Evolutionary conservation across 768 basidiomycete genomes (phyloP).

Genomic region (Saitozyma podzolica): DNA sequence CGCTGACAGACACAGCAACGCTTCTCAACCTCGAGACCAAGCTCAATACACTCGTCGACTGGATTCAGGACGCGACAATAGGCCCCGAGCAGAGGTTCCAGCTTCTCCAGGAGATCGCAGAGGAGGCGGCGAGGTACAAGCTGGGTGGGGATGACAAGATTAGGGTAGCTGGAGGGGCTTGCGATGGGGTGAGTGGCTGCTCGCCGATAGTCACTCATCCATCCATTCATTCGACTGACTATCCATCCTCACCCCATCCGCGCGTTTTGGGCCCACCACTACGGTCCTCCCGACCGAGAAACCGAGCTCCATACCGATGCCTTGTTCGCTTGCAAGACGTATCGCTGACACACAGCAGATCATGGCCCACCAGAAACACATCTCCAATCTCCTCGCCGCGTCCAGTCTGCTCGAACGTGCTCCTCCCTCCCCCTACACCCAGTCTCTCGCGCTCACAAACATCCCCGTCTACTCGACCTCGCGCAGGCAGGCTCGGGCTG

Average conservation of each 20-base stretch:
- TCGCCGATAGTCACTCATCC: neutral
- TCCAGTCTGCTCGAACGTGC: conserved; percentile 48
- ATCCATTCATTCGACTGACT: neutral
- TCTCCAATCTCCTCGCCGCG: conserved; percentile 44
- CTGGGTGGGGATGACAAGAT: conserved; percentile 98
- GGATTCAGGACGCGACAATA: conserved; percentile 62
- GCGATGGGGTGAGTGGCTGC: conserved; percentile 73
- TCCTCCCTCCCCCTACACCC: conserved; percentile 40
- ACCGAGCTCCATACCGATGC: neutral
- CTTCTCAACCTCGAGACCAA: conserved; percentile 77
- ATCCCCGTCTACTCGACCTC: conserved; percentile 19
- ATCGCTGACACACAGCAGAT: conserved; percentile 33
- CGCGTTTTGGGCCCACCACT: neutral
- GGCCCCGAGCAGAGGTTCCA: conserved; percentile 66
- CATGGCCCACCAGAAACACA: conserved; percentile 51
- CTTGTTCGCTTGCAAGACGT: neutral
- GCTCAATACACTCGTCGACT: conserved; percentile 69
- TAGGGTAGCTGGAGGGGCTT: conserved; percentile 84
- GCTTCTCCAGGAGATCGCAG: conserved; percentile 87
- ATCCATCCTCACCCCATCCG: neutral
- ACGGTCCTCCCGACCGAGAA: neutral
- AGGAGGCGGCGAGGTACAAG: conserved; percentile 86
- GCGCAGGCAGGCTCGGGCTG: conserved; percentile 26
- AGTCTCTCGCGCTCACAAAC: conserved; percentile 32
- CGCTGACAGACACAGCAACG: conserved; percentile 60